Percentiles rank a stretch among this genome's conserved stretches.
phyloP scores from a whole-genome alignment of 768 basidiomycete genomes.

The Krasilnikovozyma curviuscula region DNA sequence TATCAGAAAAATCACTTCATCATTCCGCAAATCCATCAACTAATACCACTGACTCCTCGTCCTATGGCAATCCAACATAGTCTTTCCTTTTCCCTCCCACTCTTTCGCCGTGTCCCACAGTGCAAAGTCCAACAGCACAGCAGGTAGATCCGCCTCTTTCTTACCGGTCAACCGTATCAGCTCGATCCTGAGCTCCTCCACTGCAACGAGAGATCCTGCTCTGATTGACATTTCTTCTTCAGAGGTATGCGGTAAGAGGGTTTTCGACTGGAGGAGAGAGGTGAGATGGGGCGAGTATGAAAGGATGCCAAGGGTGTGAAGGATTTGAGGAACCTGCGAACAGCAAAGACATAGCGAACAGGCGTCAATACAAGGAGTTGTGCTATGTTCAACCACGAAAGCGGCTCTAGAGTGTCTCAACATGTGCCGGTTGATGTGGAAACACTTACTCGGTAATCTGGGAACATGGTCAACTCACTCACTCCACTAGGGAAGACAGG shows the following conservation, averaged over 20 bases:
- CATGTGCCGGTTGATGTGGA: too few relatives aligned
- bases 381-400: too few relatives aligned
- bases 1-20: too few relatives aligned
- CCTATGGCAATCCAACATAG: slow-evolving; percentile 51
- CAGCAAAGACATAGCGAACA: too few relatives aligned
- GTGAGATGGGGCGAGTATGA: slow-evolving; percentile 46
- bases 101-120: slow-evolving; percentile 51
- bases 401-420: too few relatives aligned
- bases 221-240: slow-evolving; percentile 58
- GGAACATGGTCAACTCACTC: slow-evolving; percentile 71
- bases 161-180: slow-evolving; percentile 28
- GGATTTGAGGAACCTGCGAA: slow-evolving; percentile 60
- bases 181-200: slow-evolving; percentile 49
- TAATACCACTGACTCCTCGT: slow-evolving; percentile 76
- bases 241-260: slow-evolving; percentile 37
- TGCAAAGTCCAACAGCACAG: slow-evolving; percentile 77
- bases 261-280: slow-evolving; percentile 33
- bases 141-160: slow-evolving; percentile 32
- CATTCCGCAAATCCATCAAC: too few relatives aligned
- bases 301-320: slow-evolving; percentile 63
- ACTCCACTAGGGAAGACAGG: slow-evolving; percentile 58
- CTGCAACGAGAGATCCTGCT: slow-evolving; percentile 55
- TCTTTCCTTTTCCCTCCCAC: slow-evolving; percentile 35
- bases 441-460: slow-evolving; percentile 41
- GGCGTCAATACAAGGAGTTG: too few relatives aligned